Base-by-base conservation (phyloP, 2,329 filamentous ascomycete species). In the Triangularia setosa region DNA sequence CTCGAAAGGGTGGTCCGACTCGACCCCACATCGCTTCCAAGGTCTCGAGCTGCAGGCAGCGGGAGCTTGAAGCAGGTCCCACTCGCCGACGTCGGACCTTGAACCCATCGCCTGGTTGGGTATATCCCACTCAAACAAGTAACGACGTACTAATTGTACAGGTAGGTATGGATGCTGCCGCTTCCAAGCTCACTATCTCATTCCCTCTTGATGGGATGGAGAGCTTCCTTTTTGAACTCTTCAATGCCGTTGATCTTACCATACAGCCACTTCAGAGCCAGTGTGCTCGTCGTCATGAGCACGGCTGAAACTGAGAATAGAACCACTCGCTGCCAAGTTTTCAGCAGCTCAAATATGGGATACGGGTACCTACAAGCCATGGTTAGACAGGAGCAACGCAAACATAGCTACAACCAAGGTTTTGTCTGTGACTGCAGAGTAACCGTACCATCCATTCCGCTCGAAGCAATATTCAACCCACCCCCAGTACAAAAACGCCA, bases 391-490 rank as follows among this genome's bases (percentile, higher is more conserved):
- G n/a, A 58, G 24, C 55, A 58, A 35, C 4, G 24, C 30, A 54
- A 23, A 27, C n/a, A 1, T 44, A 52, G 54, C 27, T 27, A 44
- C 21, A 61, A 35, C 35, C 27, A 58, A 55, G 23, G 58, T 25
- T 44, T 24, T 16, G 18, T 25, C 21, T 48, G 57, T 21, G 40
- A 7, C 40, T 48, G 40, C 40, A 48, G 40, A 48, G 40, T 21
- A n/a, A 27, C 77, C 84, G 74, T 73, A 87, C 85, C 81, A 85
- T 72, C 88, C 86, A 70, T 92, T 92, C 65, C 84, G 79, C 54
- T 80, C 80, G 70, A 85, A 90, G 77, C 90, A 92, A 24, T 86
- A 81, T 75, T 93, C 89, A 24, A 92, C 84, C 90, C 90, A 93
- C 68, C 84, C 83, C 89, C 90, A 93, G 75, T 93, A 93, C 2